phyloP scores from a whole-genome alignment of 2,329 filamentous ascomycete species.

The Geoglossum cookeanum region DNA sequence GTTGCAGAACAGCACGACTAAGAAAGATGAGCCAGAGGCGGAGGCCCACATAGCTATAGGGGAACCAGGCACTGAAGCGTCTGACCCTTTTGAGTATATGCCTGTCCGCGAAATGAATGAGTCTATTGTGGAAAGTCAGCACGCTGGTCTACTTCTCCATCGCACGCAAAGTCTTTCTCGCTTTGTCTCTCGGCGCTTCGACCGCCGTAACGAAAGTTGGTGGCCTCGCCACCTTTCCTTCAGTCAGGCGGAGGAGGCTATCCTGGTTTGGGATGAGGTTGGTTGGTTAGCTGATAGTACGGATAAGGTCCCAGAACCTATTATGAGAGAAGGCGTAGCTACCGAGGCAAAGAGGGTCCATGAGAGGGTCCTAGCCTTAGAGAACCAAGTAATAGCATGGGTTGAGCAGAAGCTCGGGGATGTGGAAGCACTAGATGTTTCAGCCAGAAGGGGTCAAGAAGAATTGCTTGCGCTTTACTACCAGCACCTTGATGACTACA shows the following conservation, averaged over 20 bases:
- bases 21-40: not conserved
- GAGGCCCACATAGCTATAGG: not conserved
- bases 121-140: not conserved
- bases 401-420: conserved; percentile 35
- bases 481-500: conserved; percentile 50
- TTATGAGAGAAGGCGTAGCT: conserved; percentile 22
- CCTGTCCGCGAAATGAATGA: not conserved
- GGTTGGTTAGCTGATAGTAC: conserved; percentile 23
- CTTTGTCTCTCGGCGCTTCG: conserved; percentile 13
- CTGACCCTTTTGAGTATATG: not conserved
- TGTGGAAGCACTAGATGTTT: conserved; percentile 40
- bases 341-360: conserved; percentile 39
- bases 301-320: conserved; percentile 11
- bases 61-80: not conserved
- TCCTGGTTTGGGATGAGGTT: conserved; percentile 46
- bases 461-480: conserved; percentile 49
- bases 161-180: conserved; percentile 40
- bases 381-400: conserved; percentile 38
- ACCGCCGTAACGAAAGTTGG: conserved; percentile 32
- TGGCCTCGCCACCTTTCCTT: conserved; percentile 61
- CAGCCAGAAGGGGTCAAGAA: conserved; percentile 42
- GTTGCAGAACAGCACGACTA: not conserved
- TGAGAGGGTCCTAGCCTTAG: conserved; percentile 31
- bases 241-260: conserved; percentile 53
- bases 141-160: conserved; percentile 30